These are phyloP conservation scores for Hyphopichia khmerensis DNA, from an alignment of 1,139 yeast genomes.

Conservation along the genomic window DNA sequence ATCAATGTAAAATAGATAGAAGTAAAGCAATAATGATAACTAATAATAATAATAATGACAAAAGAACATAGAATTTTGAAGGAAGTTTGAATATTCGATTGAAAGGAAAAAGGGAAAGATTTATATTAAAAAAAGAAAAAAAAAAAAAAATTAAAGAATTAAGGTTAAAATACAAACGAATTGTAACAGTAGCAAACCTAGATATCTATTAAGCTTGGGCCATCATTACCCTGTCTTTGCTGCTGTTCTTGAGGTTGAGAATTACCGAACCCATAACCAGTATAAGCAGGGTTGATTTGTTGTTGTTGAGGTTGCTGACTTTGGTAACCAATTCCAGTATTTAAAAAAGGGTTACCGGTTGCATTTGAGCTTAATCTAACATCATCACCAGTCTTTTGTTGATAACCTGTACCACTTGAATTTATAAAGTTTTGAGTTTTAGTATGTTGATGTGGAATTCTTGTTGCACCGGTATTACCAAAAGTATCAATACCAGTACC, in stretches of 20 bases:
- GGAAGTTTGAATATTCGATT: too few relatives aligned
- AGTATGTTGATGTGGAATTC: constrained; percentile 94
- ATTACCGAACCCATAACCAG: constrained; percentile 95
- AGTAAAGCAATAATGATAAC: not conserved
- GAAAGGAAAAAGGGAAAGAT: too few relatives aligned
- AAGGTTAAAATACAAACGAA: not conserved
- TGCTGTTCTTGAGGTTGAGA: constrained; percentile 39
- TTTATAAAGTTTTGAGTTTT: constrained; percentile 76
- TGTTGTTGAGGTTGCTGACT: constrained; percentile 37
- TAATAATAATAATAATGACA: not conserved
- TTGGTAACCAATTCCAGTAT: constrained; percentile 74
- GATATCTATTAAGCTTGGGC: constrained; percentile 51
- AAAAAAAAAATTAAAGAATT: not conserved
- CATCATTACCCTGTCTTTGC: constrained; percentile 32
- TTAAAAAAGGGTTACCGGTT: constrained; percentile 73
- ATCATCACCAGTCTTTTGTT: constrained; percentile 42
- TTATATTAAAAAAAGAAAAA: too few relatives aligned
- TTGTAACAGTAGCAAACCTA: constrained; percentile 11
- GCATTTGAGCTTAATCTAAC: constrained; percentile 43
- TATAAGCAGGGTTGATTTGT: constrained; percentile 49
- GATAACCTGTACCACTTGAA: constrained; percentile 84
- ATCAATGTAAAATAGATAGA: not conserved
- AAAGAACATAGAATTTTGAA: not conserved
- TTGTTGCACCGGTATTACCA: constrained; percentile 87
- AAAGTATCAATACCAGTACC: constrained; percentile 95